Percentiles rank a stretch among this genome's conserved stretches.
These are phyloP conservation scores for Candida sp. DNA, from an alignment of 1,139 yeast genomes.

Conservation along the genomic window DNA sequence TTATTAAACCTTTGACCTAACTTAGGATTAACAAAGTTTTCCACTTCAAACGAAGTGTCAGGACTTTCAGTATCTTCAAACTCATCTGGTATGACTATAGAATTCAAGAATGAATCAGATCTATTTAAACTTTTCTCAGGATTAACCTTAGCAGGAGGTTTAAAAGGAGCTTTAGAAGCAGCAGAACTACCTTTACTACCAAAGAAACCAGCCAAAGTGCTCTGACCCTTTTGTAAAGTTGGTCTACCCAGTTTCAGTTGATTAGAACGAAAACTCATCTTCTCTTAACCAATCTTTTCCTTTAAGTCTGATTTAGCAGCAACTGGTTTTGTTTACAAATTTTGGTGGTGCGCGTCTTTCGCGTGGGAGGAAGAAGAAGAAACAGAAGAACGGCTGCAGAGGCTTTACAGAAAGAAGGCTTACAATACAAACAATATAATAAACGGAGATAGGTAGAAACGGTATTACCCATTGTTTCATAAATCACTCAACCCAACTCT, in stretches of 20 bases:
- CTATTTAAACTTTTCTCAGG: conserved; percentile 8
- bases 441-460: no score
- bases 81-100: conserved; percentile 14
- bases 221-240: conserved; percentile 1
- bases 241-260: neutral
- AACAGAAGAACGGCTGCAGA: no score
- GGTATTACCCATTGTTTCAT: no score
- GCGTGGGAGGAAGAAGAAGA: no score
- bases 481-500: no score
- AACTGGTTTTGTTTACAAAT: neutral
- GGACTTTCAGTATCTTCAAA: conserved; percentile 25
- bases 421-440: no score
- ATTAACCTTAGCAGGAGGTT: neutral
- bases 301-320: neutral
- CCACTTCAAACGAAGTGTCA: conserved; percentile 26
- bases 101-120: conserved; percentile 17
- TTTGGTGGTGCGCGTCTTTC: no score
- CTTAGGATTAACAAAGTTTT: conserved; percentile 23
- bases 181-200: neutral
- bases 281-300: neutral
- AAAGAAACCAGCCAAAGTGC: conserved; percentile 2
- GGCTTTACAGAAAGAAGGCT: no score
- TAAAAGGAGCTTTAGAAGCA: neutral
- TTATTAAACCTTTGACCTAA: conserved; percentile 11
- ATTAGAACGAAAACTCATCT: neutral